Percentiles rank a stretch among this genome's conserved stretches.
These are phyloP conservation scores for Mycena alexandri DNA, from an alignment of 768 basidiomycete genomes.

Conservation along the genomic window DNA sequence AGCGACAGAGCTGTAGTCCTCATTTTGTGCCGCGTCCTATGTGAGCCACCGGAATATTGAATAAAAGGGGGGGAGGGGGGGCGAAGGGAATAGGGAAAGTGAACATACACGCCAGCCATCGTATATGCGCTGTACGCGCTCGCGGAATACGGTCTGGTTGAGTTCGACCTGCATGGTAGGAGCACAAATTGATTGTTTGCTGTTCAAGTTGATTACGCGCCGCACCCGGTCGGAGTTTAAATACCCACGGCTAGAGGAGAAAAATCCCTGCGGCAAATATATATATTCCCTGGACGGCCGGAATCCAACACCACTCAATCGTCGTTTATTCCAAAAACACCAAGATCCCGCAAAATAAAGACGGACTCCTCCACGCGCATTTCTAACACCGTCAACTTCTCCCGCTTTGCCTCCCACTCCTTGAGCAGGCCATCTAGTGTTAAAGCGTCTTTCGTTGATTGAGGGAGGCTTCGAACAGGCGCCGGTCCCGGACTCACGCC, in stretches of 20 bases:
- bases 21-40: conserved; percentile 75
- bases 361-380: conserved; percentile 89
- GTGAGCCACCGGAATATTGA: conserved; percentile 31
- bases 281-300: no score
- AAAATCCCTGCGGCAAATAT: no score
- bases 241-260: no score
- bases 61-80: conserved; percentile 27
- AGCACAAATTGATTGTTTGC: conserved; percentile 15
- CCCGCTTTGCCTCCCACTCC: conserved; percentile 80
- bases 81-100: background rate
- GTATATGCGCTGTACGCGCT: conserved; percentile 70
- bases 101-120: conserved; percentile 73
- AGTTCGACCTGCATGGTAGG: conserved; percentile 75
- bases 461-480: no score
- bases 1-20: conserved; percentile 78
- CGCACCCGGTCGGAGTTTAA: background rate
- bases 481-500: no score
- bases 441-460: no score
- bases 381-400: conserved; percentile 84
- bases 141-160: conserved; percentile 69
- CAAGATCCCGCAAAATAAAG: conserved; percentile 89
- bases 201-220: conserved; percentile 14
- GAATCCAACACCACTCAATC: conserved; percentile 51
- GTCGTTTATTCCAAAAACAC: conserved; percentile 60
- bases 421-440: no score